Evolutionary conservation across 345 rosid genomes (phyloP), one percentile per base, ranked within the genome.

Genomic region (Citrus reticulata): DNA sequence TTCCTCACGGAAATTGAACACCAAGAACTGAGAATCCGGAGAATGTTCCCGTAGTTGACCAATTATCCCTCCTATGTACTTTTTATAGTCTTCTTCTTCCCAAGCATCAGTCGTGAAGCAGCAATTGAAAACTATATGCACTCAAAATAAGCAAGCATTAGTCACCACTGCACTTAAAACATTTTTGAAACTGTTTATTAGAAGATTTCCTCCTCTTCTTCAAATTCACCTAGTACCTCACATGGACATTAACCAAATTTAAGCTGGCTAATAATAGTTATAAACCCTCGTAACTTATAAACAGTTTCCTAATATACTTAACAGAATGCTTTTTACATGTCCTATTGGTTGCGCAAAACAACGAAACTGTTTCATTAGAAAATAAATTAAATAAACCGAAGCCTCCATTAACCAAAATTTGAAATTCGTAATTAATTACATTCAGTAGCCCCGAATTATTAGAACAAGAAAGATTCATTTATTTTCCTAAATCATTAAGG

Each of bases 1-100:
- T 27, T 88, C 96, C 69, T 93, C 94, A n/a, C 91, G 96, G 79
- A 95, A 95, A 87, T 95, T 95, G 81, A 95, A 95, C 76, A 86
- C 98, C 78, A 95, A 87, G 51, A 89, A 88, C 14, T 98, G 93
- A 71, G 94, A 90, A 68, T 95, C 98, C 4, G 94, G 91, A 74
- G 86, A 91, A 61, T 91, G 94, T 68, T 92, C 94, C 9, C 85
- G 91, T 24, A 95, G 87, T 73, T 93, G 96, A 70, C 85, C 83
- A 68, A 92, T 89, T 63, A 91, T 88, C 82, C 95, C 92, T 40
- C 84, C 85, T 74, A 89, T 85, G 71, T 95, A 91, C 32, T 63
- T 86, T 84, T 88, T 85, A 80, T 91, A 93, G 75, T 89, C 85
- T 22, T 85, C 87, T 83, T 83, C 93, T 86, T 84, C 90, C 93